phyloP scores from a whole-genome alignment of 345 rosid genomes.

The Reutealis trisperma region DNA sequence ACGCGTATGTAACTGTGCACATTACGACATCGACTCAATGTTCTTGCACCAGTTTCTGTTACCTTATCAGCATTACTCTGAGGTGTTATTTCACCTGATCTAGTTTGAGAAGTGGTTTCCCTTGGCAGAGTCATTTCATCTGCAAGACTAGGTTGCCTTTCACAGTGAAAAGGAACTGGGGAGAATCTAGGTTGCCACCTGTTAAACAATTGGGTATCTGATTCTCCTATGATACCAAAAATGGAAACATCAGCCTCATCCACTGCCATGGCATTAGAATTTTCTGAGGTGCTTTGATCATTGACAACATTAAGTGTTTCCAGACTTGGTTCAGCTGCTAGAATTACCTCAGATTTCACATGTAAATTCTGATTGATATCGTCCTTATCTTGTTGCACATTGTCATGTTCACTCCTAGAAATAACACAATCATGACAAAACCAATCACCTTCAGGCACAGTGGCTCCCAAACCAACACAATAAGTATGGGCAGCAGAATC shows the following conservation, averaged over 20 bases:
- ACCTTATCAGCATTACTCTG: constrained; percentile 19
- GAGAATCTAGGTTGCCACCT: not conserved
- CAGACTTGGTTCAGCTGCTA: constrained; percentile 1
- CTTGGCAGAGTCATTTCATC: constrained; percentile 9
- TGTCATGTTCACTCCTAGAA: constrained; percentile 42
- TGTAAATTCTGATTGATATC: not conserved
- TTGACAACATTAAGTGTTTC: not conserved
- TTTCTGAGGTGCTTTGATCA: constrained; percentile 11
- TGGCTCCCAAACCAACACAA: constrained; percentile 52
- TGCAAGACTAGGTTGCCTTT: constrained; percentile 9
- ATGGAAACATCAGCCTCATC: constrained; percentile 30
- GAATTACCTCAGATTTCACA: not conserved
- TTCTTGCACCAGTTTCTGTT: constrained; percentile 40
- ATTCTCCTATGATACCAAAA: constrained; percentile 34
- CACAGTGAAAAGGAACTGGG: not conserved
- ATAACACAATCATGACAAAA: constrained; percentile 57
- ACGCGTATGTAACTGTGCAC: constrained; percentile 39
- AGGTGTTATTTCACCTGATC: constrained; percentile 12
- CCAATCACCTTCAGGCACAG: constrained; percentile 75
- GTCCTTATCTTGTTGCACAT: constrained; percentile 27
- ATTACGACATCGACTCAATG: constrained; percentile 44
- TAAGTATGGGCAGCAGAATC: constrained; percentile 57
- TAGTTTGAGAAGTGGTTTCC: not conserved
- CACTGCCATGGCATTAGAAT: not conserved
- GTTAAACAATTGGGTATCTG: not conserved